Base-by-base conservation (phyloP, 805 yeast genomes). In the Kodamaea kakaduensis region DNA sequence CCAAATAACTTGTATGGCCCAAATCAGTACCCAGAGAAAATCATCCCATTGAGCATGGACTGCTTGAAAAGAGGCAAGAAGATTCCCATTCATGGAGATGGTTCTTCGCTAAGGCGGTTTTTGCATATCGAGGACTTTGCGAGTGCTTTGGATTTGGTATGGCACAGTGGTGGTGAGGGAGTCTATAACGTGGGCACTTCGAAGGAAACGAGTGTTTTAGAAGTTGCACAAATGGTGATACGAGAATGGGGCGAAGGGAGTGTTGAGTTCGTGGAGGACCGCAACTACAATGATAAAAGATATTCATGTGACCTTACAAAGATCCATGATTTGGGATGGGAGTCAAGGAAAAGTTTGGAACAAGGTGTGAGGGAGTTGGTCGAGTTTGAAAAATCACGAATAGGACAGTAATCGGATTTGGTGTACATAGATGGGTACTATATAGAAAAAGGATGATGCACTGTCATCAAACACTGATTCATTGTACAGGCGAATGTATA, bases 1-100 rank as follows among this genome's bases (percentile, higher is more conserved):
- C 63, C 75, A 25, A 74, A 74, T 45, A 75, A 75, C 42, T 67
- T 75, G 1, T 75, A 68, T 47, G 81, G 81, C 1, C 70, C 74
- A 1, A 51, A 63, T 18, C 81, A 75, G 46, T 69, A 62, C 43
- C 78, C 77, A 0, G 81, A 76, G 34, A 75, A 76, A 41, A 58
- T 76, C 19, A 65, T 75, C 3, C 74, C 69, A 0, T 38, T 45
- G 25, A 36, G 52, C 1, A 36, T 58, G 8, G n/a, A 40, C 4
- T 43, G 44, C 5, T 64, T 41, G 39, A 45, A 32, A 1, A 26
- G 34, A 3, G 50, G 50, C 2, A 33, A 46, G 16, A 43, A 45
- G 22, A 56, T 73, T 15, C 51, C 54, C 1, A 41, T 75, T 0
- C 81, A 75, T 36, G 81, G 81, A 0, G 52, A 54, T 22, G 81